Conservation (phyloP, 2,329 filamentous ascomycete species). For the Leptodontidium sp. region DNA sequence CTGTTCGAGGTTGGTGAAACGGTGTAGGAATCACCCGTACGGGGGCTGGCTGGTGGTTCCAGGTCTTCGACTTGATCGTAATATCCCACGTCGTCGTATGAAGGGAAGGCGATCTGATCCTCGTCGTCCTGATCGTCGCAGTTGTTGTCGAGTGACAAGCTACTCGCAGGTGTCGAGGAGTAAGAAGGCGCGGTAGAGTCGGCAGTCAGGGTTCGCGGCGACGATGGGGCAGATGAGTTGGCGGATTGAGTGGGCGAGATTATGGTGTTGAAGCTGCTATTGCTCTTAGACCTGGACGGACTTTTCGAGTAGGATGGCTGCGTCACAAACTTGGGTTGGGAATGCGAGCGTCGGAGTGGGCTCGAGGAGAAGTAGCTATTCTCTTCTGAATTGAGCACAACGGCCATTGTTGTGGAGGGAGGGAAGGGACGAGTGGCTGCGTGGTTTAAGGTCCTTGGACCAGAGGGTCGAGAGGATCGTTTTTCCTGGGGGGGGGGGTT, state of each 20-base stretch:
- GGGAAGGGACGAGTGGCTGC: constrained; percentile 5
- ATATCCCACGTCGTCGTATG: constrained; percentile 51
- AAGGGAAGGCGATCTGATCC: constrained; percentile 57
- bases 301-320: constrained; percentile 58
- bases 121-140: constrained; percentile 93
- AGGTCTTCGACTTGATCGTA: constrained; percentile 53
- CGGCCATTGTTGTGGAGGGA: constrained; percentile 43
- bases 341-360: constrained; percentile 65
- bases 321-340: constrained; percentile 63
- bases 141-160: constrained; percentile 81
- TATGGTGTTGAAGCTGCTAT: constrained; percentile 39
- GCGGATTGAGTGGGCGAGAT: constrained; percentile 41
- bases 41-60: constrained; percentile 60
- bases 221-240: constrained; percentile 63
- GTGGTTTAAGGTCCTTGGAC: constrained; percentile 35
- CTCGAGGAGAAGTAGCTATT: constrained; percentile 63
- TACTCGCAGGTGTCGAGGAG: constrained; percentile 70
- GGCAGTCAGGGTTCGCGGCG: constrained; percentile 59
- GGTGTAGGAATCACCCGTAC: constrained; percentile 61
- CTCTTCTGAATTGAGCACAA: constrained; percentile 58
- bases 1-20: constrained; percentile 69
- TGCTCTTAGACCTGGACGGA: constrained; percentile 53
- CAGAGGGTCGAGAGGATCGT: constrained; percentile 19
- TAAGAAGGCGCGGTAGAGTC: constrained; percentile 64
- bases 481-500: constrained; percentile 18